phyloP scores from a whole-genome alignment of 306 rosid genomes.

The Herpetospermum pedunculosum region DNA sequence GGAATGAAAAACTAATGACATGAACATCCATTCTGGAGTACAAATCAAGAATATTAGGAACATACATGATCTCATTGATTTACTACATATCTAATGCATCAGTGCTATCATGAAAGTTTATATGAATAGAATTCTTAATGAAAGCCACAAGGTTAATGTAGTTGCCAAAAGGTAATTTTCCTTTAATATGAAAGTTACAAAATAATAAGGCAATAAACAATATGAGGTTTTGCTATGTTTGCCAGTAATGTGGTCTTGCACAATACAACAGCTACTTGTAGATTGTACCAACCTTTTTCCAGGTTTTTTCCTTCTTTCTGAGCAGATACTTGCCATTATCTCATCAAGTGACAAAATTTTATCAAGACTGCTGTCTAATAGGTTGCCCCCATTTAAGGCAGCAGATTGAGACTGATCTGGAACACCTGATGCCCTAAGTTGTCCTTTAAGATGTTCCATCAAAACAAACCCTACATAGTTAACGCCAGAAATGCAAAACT shows the following conservation, averaged over 20 bases:
- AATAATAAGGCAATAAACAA: neutral
- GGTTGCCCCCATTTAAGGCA: conserved; percentile 32
- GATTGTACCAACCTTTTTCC: conserved; percentile 19
- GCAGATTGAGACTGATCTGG: conserved; percentile 18
- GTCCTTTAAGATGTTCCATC: conserved; percentile 47
- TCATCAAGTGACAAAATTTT: conserved; percentile 33
- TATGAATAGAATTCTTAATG: neutral
- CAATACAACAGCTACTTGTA: conserved; percentile 7
- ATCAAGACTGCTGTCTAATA: conserved; percentile 29
- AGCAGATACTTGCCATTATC: conserved; percentile 31
- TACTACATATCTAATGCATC: neutral
- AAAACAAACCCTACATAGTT: conserved; percentile 38
- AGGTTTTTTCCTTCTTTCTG: conserved; percentile 15
- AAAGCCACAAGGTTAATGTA: neutral
- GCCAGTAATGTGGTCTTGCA: neutral
- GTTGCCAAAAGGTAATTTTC: neutral
- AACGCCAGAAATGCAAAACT: neutral
- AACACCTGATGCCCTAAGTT: conserved; percentile 27
- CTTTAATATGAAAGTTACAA: neutral
- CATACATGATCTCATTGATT: neutral
- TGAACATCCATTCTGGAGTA: neutral
- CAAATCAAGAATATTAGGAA: neutral
- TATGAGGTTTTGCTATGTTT: neutral
- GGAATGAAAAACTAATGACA: neutral
- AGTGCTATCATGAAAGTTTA: neutral